Evolutionary conservation across 2,329 filamentous ascomycete species (phyloP).

Genomic region (Fusarium pseudograminearum): DNA sequence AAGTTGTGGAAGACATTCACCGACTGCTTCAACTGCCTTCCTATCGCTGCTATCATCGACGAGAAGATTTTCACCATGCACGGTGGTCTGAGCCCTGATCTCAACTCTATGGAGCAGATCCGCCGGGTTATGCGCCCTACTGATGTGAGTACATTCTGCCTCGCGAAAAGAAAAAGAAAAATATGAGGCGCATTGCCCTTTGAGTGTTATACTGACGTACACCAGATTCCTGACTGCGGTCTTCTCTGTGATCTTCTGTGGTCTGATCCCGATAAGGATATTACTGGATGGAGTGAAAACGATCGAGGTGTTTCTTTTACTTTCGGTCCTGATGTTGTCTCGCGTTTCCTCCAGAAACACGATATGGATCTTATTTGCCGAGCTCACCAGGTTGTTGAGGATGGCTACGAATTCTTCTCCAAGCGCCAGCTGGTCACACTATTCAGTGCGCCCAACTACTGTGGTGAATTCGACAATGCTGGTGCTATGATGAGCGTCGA

Average conservation of each 20-base stretch:
- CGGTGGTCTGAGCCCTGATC: conserved; percentile 93
- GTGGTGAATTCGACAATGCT: conserved; percentile 98
- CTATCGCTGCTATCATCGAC: conserved; percentile 98
- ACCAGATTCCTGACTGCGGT: conserved; percentile 95
- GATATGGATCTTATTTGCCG: conserved; percentile 99
- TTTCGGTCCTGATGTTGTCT: conserved; percentile 97
- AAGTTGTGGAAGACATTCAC: conserved; percentile 99
- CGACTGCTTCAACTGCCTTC: conserved; percentile 99
- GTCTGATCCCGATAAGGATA: conserved; percentile 99
- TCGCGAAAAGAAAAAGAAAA: no score
- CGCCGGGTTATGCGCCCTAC: conserved; percentile 98
- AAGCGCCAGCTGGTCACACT: conserved; percentile 97
- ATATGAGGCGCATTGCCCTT: conserved; percentile 9
- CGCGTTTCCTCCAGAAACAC: conserved; percentile 97
- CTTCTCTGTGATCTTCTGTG: conserved; percentile 97
- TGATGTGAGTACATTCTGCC: conserved; percentile 76
- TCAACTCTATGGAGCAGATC: conserved; percentile 99
- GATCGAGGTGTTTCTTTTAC: conserved; percentile 99
- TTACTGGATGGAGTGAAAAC: conserved; percentile 99
- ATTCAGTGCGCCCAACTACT: conserved; percentile 99
- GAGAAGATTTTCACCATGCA: conserved; percentile 99
- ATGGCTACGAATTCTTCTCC: conserved; percentile 99
- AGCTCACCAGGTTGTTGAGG: conserved; percentile 98
- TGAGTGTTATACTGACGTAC: conserved; percentile 19
- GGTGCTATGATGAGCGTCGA: conserved; percentile 99